A percentile compares a stretch with the other conserved stretches of the same genome.
Evolutionary conservation across 1,284 basidiomycete genomes (phyloP).

Genomic region (Melampsora americana): DNA sequence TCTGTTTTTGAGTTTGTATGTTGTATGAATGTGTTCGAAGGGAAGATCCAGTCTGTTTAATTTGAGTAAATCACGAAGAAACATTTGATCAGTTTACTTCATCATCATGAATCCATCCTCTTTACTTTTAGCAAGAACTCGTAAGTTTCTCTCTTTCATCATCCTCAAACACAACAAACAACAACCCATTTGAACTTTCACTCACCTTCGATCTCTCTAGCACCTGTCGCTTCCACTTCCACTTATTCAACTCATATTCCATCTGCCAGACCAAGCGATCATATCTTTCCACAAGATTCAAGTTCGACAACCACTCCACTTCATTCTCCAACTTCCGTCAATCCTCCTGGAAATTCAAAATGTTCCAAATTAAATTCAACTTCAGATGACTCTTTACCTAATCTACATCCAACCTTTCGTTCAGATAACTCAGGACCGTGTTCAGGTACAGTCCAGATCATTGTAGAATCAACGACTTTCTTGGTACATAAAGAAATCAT

Average conservation of each 20-base stretch:
- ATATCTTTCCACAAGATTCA: neutral
- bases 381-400: conserved; percentile 2
- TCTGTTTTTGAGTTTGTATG: too few species aligned
- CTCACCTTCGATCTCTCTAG: neutral
- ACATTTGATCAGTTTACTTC: too few species aligned
- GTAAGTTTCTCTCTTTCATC: neutral
- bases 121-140: conserved; percentile 8
- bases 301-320: neutral
- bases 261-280: conserved; percentile 5
- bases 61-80: too few species aligned
- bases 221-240: conserved; percentile 6
- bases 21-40: too few species aligned
- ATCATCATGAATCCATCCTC: conserved; percentile 16
- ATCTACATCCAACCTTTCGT: conserved; percentile 31
- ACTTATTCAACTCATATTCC: conserved; percentile 17
- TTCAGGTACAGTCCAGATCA: conserved; percentile 37
- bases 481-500: conserved; percentile 69
- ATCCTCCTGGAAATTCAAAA: neutral
- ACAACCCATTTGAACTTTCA: too few species aligned
- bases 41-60: too few species aligned
- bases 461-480: conserved; percentile 30
- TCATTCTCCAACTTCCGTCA: too few species aligned
- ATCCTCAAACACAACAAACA: too few species aligned
- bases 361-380: neutral
- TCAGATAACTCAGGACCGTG: conserved; percentile 11